Base-by-base conservation (phyloP, 148 eudicot species). In the Bassia scoparia region DNA sequence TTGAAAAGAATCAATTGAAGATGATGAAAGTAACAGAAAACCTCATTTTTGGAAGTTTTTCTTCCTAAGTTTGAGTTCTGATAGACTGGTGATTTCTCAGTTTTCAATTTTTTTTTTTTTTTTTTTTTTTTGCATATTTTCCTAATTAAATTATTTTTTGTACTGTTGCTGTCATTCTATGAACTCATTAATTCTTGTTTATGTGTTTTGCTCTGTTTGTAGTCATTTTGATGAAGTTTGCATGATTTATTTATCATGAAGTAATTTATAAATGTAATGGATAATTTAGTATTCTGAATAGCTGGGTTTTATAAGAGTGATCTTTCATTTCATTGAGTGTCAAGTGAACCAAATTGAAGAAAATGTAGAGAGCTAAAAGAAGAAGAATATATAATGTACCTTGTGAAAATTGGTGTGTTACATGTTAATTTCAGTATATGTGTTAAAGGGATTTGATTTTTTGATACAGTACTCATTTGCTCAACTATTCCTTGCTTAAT, bases 11-110 rank as follows among this genome's bases (percentile, higher is more conserved):
- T 23, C 14, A 14, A 55, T 35, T 65, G 31, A 52, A 46, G 49
- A 85, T 84, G 84, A 72, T 69, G 80, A 68, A 79, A 68, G 65
- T 73, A 30, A 54, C 26, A 87, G 74, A 58, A 80, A 72, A 67
- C 88, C 89, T 81, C 86, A 82, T 81, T 89, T 89, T 69, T 66
- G 86, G 55, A 81, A 83, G 73, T 81, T 78, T 69, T 89, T 85
- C 66, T 79, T 87, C 64, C 89, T 90, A 38, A 67, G 83, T 70
- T 74, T 78, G 18, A 75, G 85, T 77, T 87, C 89, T 54, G 67
- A 82, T 12, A 72, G 79, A 24, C 83, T 86, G 84, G 86, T 83
- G 81, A 50, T n/a, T 26, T 35, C 16, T 49, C 6, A 49, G 33
- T 65, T 53, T 48, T 69, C 56, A 20, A 54, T 15, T 7, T 52